Conservation (phyloP, 345 rosid genomes). For the Laguncularia racemosa region DNA sequence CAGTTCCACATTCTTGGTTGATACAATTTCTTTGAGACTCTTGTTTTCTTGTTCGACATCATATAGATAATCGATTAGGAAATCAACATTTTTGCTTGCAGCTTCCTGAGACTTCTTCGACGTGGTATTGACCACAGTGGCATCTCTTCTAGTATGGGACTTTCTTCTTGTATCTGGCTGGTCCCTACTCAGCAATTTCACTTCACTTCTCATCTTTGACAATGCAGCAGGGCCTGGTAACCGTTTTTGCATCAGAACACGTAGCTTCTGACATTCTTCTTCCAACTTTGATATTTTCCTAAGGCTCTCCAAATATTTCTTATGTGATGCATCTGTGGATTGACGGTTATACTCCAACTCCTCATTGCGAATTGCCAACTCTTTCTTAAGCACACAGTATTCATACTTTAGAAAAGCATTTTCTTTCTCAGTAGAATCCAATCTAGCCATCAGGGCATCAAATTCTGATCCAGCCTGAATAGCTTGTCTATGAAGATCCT, state of each 20-base stretch:
- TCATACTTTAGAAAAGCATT: slow-evolving; percentile 80
- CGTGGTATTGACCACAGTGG: slow-evolving; percentile 34
- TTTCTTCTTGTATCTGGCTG: slow-evolving; percentile 30
- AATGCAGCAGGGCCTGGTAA: slow-evolving; percentile 43
- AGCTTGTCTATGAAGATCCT: slow-evolving; percentile 39
- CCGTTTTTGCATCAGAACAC: slow-evolving; percentile 49
- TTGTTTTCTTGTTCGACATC: slow-evolving; percentile 69
- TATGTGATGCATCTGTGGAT: slow-evolving; percentile 52
- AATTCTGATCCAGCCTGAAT: slow-evolving; percentile 62
- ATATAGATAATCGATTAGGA: slow-evolving; percentile 45
- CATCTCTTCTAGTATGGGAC: slow-evolving; percentile 33
- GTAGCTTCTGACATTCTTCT: slow-evolving; percentile 75
- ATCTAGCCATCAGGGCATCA: slow-evolving; percentile 44
- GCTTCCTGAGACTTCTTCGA: slow-evolving; percentile 24
- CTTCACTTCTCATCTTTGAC: slow-evolving; percentile 38
- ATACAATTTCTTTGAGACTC: slow-evolving; percentile 54
- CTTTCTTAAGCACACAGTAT: slow-evolving; percentile 79
- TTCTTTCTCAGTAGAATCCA: slow-evolving; percentile 75
- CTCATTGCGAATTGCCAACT: slow-evolving; percentile 62
- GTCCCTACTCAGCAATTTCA: slow-evolving; percentile 31
- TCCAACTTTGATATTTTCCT: slow-evolving; percentile 68
- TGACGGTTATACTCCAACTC: slow-evolving; percentile 65
- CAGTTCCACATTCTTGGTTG: slow-evolving; percentile 47
- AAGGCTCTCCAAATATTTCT: slow-evolving; percentile 52
- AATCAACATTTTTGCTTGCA: slow-evolving; percentile 29